These are phyloP conservation scores for Penicillium fuscoglaucum DNA, from an alignment of 2,329 filamentous ascomycete species.

Conservation along the genomic window DNA sequence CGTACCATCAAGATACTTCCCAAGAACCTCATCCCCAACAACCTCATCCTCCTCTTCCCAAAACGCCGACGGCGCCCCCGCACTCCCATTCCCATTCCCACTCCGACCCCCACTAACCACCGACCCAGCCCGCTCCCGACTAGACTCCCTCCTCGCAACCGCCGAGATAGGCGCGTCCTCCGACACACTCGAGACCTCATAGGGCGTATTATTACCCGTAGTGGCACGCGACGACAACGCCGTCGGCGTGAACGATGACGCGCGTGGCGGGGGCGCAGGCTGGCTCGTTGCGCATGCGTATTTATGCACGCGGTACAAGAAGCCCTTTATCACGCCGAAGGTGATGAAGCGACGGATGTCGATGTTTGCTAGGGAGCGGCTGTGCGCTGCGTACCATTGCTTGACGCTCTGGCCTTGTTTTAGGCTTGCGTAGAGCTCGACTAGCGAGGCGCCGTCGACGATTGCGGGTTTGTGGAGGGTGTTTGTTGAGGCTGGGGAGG, in stretches of 20 bases:
- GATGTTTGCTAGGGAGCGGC: slow-evolving; percentile 69
- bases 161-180: slow-evolving; percentile 21
- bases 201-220: slow-evolving; percentile 36
- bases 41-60: slow-evolving; percentile 36
- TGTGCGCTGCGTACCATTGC: slow-evolving; percentile 80
- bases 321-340: slow-evolving; percentile 93
- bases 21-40: slow-evolving; percentile 38
- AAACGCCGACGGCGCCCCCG: slow-evolving; percentile 16
- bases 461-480: slow-evolving; percentile 18
- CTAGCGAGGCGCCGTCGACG: slow-evolving; percentile 55
- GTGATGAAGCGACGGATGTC: slow-evolving; percentile 91
- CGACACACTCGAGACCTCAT: slow-evolving; percentile 24
- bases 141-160: slow-evolving; percentile 15
- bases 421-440: slow-evolving; percentile 83
- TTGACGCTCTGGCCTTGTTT: slow-evolving; percentile 79
- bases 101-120: slow-evolving; percentile 31
- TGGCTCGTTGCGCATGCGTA: slow-evolving; percentile 64
- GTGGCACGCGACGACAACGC: slow-evolving; percentile 33
- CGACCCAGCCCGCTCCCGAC: slow-evolving; percentile 27
- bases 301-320: slow-evolving; percentile 89
- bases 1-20: slow-evolving; percentile 49
- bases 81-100: slow-evolving; percentile 13
- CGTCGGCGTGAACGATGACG: slow-evolving; percentile 25
- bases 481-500: slow-evolving; percentile 12
- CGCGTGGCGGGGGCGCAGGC: slow-evolving; percentile 29